These are phyloP conservation scores for Lachnellula occidentalis DNA, from an alignment of 2,329 filamentous ascomycete species.

Conservation along the genomic window DNA sequence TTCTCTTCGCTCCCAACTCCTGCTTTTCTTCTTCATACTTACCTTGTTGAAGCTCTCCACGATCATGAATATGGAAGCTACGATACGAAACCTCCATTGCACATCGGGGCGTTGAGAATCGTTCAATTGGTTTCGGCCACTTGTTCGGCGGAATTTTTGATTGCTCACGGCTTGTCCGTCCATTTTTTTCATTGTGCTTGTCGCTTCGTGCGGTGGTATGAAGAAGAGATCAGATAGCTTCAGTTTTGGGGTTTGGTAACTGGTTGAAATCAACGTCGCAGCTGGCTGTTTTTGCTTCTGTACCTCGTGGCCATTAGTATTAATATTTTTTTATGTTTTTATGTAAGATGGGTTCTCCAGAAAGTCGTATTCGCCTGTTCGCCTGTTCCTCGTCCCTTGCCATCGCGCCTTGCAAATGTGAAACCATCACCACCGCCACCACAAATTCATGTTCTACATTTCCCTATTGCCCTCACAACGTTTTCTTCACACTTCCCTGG, in stretches of 20 bases:
- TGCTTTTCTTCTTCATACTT: slow-evolving; percentile 16
- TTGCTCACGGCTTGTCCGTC: slow-evolving; percentile 26
- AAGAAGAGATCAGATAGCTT: slow-evolving; percentile 14
- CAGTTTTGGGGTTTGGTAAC: too few species aligned
- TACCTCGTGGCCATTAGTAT: too few species aligned
- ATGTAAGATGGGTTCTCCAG: too few species aligned
- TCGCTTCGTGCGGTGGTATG: slow-evolving; percentile 11
- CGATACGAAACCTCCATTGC: not conserved
- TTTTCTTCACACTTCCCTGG: slow-evolving; percentile 14
- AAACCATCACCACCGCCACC: not conserved
- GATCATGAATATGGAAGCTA: not conserved
- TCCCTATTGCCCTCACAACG: not conserved
- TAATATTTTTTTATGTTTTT: too few species aligned
- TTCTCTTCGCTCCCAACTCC: not conserved
- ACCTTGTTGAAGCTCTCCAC: not conserved
- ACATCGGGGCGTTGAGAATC: slow-evolving; percentile 1
- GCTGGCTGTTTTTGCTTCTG: too few species aligned
- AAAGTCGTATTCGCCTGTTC: too few species aligned
- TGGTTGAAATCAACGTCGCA: too few species aligned
- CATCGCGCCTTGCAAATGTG: not conserved
- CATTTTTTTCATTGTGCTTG: slow-evolving; percentile 22
- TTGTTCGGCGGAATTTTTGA: slow-evolving; percentile 46
- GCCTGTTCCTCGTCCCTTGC: not conserved
- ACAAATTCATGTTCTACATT: not conserved
- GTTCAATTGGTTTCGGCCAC: slow-evolving; percentile 36